phyloP scores from a whole-genome alignment of 176 grass and related monocot genomes.

The Pontederia paniculata region DNA sequence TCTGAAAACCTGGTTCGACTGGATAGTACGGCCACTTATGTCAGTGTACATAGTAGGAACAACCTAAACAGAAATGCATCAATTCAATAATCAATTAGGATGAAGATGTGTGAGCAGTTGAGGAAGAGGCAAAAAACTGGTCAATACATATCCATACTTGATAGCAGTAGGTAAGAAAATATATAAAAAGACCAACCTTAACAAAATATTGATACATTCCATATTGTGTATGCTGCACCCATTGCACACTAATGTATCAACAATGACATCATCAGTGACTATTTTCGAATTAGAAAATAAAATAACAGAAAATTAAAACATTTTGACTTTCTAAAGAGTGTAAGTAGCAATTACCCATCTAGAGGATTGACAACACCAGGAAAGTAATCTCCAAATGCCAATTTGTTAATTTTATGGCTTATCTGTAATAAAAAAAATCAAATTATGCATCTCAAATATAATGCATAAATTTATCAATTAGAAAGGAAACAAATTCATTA shows the following conservation, averaged over 20 bases:
- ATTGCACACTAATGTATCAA: slow-evolving; percentile 43
- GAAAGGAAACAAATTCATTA: no score
- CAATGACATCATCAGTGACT: slow-evolving; percentile 17
- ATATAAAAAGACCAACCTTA: slow-evolving; percentile 49
- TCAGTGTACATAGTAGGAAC: slow-evolving; percentile 78
- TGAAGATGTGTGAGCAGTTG: no score
- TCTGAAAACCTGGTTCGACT: slow-evolving; percentile 74
- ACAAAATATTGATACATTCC: slow-evolving; percentile 98
- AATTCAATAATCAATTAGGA: no score
- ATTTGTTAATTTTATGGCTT: slow-evolving; percentile 83
- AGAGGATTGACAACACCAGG: slow-evolving; percentile 93
- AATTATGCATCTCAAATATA: neutral
- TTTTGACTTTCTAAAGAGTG: slow-evolving; percentile 1
- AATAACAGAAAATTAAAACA: neutral
- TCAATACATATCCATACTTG: no score
- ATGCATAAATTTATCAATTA: no score
- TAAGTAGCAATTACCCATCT: slow-evolving; percentile 51
- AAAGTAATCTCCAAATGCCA: slow-evolving; percentile 83
- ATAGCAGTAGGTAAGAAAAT: neutral
- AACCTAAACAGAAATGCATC: slow-evolving; percentile 43
- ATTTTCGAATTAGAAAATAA: neutral
- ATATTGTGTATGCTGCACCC: slow-evolving; percentile 71
- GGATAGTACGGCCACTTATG: slow-evolving; percentile 76
- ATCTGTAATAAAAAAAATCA: slow-evolving; percentile 33
- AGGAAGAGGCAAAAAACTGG: no score